Conservation (phyloP, 2,329 filamentous ascomycete species). For the Xylariomycetidae sp. region DNA sequence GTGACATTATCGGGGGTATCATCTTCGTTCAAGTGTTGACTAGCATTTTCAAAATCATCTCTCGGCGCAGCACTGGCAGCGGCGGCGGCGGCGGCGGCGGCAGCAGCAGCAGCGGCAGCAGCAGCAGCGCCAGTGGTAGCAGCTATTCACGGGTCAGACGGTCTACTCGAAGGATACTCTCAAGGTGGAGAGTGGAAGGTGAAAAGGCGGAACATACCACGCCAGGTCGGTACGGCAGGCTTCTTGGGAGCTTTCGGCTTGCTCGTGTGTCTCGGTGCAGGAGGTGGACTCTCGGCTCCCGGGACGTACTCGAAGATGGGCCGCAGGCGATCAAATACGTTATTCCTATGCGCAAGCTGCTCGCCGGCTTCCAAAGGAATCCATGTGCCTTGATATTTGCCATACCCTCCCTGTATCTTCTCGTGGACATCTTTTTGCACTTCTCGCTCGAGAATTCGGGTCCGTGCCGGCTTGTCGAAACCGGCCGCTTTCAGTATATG, state of each 20-base stretch:
- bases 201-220: slow-evolving; percentile 29
- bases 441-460: slow-evolving; percentile 90
- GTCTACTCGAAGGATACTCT: too few species aligned
- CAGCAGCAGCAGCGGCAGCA: slow-evolving; percentile 1
- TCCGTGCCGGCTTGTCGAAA: slow-evolving; percentile 94
- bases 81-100: background rate
- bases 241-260: slow-evolving; percentile 76
- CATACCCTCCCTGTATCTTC: slow-evolving; percentile 97
- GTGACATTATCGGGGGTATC: slow-evolving; percentile 82
- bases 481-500: slow-evolving; percentile 96
- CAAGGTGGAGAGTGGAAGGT: too few species aligned
- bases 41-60: slow-evolving; percentile 64
- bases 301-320: slow-evolving; percentile 87
- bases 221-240: slow-evolving; percentile 59
- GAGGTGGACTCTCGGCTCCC: slow-evolving; percentile 83
- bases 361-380: slow-evolving; percentile 82
- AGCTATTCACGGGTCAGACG: background rate
- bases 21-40: slow-evolving; percentile 63
- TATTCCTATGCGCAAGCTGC: slow-evolving; percentile 79
- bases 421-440: slow-evolving; percentile 96
- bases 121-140: slow-evolving; percentile 1
- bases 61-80: slow-evolving; percentile 15
- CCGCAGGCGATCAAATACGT: slow-evolving; percentile 74
- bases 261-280: slow-evolving; percentile 86
- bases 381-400: slow-evolving; percentile 99